phyloP scores from a whole-genome alignment of 441 rosid species.

The Syzygium malaccense region DNA sequence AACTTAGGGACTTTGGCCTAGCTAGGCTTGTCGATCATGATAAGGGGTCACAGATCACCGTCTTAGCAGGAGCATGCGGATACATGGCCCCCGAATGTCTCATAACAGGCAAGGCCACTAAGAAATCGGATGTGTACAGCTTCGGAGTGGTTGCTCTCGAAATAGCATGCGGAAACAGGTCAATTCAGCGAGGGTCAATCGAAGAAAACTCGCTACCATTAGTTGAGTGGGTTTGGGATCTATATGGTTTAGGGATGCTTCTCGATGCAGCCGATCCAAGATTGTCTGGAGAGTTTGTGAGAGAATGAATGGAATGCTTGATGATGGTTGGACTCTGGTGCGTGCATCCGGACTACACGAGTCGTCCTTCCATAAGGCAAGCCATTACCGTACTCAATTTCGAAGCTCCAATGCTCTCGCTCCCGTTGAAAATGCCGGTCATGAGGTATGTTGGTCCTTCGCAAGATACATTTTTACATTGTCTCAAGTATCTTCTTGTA shows the following conservation, averaged over 20 bases:
- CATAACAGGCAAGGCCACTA: neutral
- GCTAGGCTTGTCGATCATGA: neutral
- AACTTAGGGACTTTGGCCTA: constrained; percentile 5
- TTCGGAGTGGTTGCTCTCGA: neutral
- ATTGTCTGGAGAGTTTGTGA: neutral
- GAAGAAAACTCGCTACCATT: neutral
- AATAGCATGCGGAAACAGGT: neutral
- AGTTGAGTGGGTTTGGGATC: neutral
- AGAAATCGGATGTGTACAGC: neutral
- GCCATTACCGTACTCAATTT: neutral
- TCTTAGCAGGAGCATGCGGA: neutral
- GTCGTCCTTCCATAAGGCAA: neutral
- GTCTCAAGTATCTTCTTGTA: neutral
- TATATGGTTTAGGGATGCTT: neutral
- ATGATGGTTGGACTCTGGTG: constrained; percentile 4
- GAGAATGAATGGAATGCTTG: neutral
- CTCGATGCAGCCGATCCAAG: neutral
- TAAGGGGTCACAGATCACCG: neutral
- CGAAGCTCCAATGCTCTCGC: neutral
- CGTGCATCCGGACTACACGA: neutral
- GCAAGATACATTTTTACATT: neutral
- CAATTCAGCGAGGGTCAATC: rapidly evolving
- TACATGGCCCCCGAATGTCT: neutral
- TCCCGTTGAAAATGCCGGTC: neutral
- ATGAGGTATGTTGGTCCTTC: neutral